Conservation (phyloP, 768 basidiomycete genomes). For the Chlorophyllum brunneum region DNA sequence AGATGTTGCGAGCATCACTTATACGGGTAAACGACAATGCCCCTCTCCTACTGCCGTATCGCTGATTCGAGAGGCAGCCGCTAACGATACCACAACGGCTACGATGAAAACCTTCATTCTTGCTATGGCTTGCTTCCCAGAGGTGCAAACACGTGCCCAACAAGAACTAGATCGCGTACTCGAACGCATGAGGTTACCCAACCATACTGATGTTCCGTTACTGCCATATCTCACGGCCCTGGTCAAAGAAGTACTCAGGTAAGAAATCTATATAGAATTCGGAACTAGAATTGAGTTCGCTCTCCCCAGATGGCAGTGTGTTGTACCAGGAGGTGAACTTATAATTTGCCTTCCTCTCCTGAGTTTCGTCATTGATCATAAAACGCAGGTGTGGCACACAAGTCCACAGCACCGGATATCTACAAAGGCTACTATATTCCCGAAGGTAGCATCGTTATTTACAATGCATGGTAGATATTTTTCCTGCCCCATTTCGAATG, state of each 20-base stretch:
- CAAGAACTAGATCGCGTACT: conserved; percentile 26
- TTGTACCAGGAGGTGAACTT: conserved; percentile 1
- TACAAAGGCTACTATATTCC: conserved; percentile 10
- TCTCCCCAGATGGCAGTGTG: conserved; percentile 7
- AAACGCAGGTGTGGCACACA: conserved; percentile 1
- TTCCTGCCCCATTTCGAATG: not conserved
- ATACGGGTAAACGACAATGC: conserved; percentile 26
- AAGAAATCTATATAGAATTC: not conserved
- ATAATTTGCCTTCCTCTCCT: not conserved
- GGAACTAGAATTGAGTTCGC: too few relatives aligned
- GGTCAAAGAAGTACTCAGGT: conserved; percentile 25
- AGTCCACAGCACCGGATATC: not conserved
- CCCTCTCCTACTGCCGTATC: not conserved
- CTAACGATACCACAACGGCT: not conserved
- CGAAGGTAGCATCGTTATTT: not conserved
- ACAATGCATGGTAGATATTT: conserved; percentile 4
- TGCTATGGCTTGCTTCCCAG: conserved; percentile 25
- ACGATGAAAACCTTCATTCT: conserved; percentile 18
- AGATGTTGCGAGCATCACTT: conserved; percentile 38
- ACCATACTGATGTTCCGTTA: conserved; percentile 16
- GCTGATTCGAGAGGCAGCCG: not conserved
- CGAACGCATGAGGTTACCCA: conserved; percentile 21
- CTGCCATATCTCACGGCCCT: conserved; percentile 24
- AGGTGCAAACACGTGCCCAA: conserved; percentile 24
- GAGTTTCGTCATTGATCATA: not conserved